These are phyloP conservation scores for Aristolochia fimbriata DNA, from an alignment of 164 flowering plant genomes.

Conservation along the genomic window DNA sequence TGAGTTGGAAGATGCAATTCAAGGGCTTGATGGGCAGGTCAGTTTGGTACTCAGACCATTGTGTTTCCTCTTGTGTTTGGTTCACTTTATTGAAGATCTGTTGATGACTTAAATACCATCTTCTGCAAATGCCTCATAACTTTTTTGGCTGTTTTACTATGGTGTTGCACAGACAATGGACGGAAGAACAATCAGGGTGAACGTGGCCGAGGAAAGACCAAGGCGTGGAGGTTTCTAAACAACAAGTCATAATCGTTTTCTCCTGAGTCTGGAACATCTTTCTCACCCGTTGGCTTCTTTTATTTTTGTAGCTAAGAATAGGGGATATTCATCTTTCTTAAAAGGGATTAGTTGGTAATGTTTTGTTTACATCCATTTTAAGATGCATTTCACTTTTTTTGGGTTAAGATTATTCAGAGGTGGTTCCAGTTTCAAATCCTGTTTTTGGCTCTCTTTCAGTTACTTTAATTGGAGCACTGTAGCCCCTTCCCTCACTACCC, in stretches of 20 bases:
- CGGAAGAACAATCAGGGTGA: constrained; percentile 78
- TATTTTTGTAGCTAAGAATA: too few species aligned
- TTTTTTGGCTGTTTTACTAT: neutral
- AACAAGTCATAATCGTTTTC: neutral
- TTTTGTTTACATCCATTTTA: too few species aligned
- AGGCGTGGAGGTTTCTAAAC: constrained; percentile 27
- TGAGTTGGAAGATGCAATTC: constrained; percentile 78
- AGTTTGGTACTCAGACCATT: neutral
- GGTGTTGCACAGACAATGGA: constrained; percentile 51
- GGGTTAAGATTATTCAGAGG: too few species aligned
- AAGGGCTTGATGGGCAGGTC: constrained; percentile 94
- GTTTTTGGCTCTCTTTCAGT: neutral
- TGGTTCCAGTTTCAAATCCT: neutral
- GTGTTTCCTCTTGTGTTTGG: too few species aligned
- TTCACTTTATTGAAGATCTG: too few species aligned
- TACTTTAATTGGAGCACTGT: neutral
- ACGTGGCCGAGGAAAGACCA: constrained; percentile 62
- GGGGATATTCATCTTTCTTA: too few species aligned
- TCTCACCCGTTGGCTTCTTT: too few species aligned
- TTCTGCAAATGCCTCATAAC: too few species aligned
- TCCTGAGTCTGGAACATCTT: too few species aligned
- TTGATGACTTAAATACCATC: too few species aligned
- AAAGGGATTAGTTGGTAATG: too few species aligned
- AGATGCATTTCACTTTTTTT: too few species aligned
- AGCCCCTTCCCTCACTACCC: neutral